Conservation (phyloP, 2,329 filamentous ascomycete species). For the Trichoderma sp. region DNA sequence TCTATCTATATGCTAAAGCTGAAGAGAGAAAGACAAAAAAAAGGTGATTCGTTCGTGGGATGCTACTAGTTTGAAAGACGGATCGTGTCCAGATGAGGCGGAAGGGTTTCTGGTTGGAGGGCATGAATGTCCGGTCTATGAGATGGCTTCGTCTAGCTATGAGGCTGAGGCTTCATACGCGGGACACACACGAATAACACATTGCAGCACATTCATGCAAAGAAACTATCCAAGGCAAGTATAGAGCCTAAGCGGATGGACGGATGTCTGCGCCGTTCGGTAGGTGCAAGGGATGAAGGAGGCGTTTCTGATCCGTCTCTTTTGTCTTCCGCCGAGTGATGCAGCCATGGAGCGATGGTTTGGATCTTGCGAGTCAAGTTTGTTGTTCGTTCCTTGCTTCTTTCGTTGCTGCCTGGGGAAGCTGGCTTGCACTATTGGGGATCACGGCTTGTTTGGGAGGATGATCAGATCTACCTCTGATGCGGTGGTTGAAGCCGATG, state of each 20-base stretch:
- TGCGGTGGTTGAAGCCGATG: no score
- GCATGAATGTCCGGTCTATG: background rate
- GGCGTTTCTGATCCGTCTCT: no score
- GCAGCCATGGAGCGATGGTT: no score
- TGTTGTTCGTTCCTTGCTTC: background rate
- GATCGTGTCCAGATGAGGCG: background rate
- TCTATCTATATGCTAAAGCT: no score
- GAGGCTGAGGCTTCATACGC: no score
- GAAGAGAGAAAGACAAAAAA: no score
- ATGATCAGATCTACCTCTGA: background rate
- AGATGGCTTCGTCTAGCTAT: no score
- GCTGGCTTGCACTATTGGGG: background rate
- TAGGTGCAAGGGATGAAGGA: background rate
- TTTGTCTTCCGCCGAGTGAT: no score
- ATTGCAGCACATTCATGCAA: no score
- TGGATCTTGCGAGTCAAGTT: background rate
- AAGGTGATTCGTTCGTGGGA: no score
- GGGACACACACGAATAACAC: no score
- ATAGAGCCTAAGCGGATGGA: background rate
- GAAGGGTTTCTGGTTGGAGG: background rate
- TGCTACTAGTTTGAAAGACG: background rate
- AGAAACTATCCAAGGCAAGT: no score
- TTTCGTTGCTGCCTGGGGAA: background rate
- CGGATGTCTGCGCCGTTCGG: background rate
- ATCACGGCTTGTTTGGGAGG: background rate